Percentiles rank a stretch among this genome's conserved stretches.
phyloP scores from a whole-genome alignment of 129 eudicot species.

The Flaveria robusta region DNA sequence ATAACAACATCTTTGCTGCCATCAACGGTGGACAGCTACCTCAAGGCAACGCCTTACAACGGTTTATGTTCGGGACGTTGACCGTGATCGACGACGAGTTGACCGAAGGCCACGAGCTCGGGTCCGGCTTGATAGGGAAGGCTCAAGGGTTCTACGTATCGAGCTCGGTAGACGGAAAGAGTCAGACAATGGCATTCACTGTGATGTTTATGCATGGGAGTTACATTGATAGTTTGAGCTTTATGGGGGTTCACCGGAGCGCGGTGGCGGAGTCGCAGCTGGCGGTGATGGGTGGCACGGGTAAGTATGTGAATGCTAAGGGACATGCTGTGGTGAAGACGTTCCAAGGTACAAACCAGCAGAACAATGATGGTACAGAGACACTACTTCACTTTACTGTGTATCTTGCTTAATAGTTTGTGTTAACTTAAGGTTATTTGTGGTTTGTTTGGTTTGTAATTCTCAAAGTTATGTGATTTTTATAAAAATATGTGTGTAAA shows the following conservation, averaged over 20 bases:
- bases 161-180: conserved; percentile 69
- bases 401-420: conserved; percentile 52
- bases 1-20: conserved; percentile 40
- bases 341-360: conserved; percentile 48
- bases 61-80: conserved; percentile 86
- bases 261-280: conserved; percentile 73
- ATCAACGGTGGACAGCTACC: conserved; percentile 54
- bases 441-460: conserved; percentile 24
- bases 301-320: conserved; percentile 74
- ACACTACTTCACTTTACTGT: conserved; percentile 60
- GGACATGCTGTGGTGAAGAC: conserved; percentile 64
- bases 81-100: conserved; percentile 75
- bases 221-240: conserved; percentile 62
- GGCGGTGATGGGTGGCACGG: conserved; percentile 88
- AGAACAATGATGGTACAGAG: conserved; percentile 68
- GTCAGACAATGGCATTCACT: conserved; percentile 75
- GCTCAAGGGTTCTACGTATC: conserved; percentile 74
- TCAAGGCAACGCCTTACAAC: conserved; percentile 52
- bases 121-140: conserved; percentile 68
- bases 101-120: conserved; percentile 71
- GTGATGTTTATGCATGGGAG: conserved; percentile 60
- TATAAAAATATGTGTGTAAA: neutral
- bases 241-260: conserved; percentile 72
- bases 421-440: neutral
- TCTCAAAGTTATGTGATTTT: conserved; percentile 6